phyloP scores from a whole-genome alignment of 306 rosid genomes.

The Prosopis cineraria region DNA sequence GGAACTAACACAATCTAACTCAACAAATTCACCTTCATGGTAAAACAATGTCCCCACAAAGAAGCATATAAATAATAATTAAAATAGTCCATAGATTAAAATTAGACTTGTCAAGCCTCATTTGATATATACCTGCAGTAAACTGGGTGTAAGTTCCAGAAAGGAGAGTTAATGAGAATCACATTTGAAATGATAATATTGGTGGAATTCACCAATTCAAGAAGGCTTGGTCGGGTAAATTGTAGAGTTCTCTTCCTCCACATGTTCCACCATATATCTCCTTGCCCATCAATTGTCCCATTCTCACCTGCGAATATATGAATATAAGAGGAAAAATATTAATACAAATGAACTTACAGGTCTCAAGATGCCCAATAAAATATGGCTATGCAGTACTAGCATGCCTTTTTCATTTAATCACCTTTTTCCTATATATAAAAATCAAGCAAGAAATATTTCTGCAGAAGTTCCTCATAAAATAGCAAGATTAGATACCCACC shows the following conservation, averaged over 20 bases:
- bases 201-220: constrained; percentile 76
- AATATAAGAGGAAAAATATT: neutral
- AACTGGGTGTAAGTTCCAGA: constrained; percentile 97
- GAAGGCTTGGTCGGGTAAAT: constrained; percentile 80
- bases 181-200: constrained; percentile 78
- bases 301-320: constrained; percentile 55
- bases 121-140: constrained; percentile 71
- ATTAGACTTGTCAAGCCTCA: neutral
- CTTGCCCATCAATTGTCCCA: constrained; percentile 95
- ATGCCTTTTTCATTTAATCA: neutral
- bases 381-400: neutral
- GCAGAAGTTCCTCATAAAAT: neutral
- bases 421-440: constrained; percentile 9
- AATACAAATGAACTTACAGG: neutral
- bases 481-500: constrained; percentile 52
- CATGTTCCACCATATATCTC: constrained; percentile 96
- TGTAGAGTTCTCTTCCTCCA: constrained; percentile 85
- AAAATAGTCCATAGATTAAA: neutral
- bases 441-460: neutral
- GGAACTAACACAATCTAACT: neutral
- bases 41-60: constrained; percentile 5
- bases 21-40: neutral
- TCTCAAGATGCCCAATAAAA: neutral
- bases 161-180: constrained; percentile 78
- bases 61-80: neutral